Percentiles rank a stretch among this genome's conserved stretches.
Evolutionary conservation across 352 stramenopile genomes (phyloP).

Genomic region (Synura sp.): DNA sequence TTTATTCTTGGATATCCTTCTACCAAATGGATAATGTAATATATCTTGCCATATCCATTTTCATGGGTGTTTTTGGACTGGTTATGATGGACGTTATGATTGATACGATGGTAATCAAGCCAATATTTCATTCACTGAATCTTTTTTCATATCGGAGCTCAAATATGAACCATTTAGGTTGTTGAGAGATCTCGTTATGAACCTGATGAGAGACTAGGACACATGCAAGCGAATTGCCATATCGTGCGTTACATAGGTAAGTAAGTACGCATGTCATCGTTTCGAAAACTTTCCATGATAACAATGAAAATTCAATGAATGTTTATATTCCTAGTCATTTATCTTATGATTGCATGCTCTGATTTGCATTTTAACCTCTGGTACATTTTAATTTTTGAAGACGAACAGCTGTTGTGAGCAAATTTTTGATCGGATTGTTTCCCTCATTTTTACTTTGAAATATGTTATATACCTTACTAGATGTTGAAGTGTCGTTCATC

Average conservation of each 20-base stretch:
- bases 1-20: constrained; percentile 23
- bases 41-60: constrained; percentile 43
- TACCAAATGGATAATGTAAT: neutral
- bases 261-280: no score
- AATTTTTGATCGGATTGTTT: no score
- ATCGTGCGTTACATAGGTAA: constrained; percentile 45
- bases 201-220: constrained; percentile 50
- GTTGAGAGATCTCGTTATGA: constrained; percentile 56
- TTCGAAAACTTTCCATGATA: neutral
- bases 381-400: no score
- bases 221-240: constrained; percentile 53
- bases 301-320: constrained; percentile 10
- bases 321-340: neutral
- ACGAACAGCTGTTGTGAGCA: no score
- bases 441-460: no score
- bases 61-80: constrained; percentile 53
- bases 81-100: constrained; percentile 58
- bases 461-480: no score
- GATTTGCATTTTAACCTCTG: no score
- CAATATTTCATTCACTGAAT: no score
- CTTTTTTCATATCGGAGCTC: neutral
- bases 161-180: neutral
- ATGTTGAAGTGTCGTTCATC: no score
- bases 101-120: constrained; percentile 56
- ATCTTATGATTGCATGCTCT: neutral